These are phyloP conservation scores for Solanum ahanhuiri DNA, from an alignment of 257 asterid genomes.

Conservation along the genomic window DNA sequence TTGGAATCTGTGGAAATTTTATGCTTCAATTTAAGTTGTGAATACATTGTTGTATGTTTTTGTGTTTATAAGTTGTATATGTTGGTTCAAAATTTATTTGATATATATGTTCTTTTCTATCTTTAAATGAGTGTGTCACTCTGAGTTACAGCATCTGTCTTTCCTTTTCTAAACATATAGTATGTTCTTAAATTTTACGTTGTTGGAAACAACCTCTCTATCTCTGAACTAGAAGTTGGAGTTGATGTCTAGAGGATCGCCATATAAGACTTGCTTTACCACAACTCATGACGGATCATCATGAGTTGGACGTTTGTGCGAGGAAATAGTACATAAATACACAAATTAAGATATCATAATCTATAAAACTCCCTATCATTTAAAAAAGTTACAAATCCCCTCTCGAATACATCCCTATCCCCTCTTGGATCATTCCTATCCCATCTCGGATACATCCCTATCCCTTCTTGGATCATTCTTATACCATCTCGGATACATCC, in stretches of 20 bases:
- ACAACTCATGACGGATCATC: not conserved
- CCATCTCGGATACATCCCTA: too few species aligned
- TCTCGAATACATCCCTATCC: too few species aligned
- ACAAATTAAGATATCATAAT: not conserved
- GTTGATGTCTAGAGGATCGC: not conserved
- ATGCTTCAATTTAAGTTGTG: slow-evolving; percentile 3
- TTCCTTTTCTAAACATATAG: not conserved
- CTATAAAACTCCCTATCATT: too few species aligned
- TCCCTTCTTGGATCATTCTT: not conserved
- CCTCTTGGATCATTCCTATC: too few species aligned
- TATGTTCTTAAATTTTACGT: not conserved
- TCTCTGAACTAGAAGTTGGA: not conserved
- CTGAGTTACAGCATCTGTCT: not conserved
- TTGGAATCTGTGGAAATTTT: not conserved
- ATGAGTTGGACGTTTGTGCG: not conserved
- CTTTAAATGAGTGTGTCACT: not conserved
- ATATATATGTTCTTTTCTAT: not conserved
- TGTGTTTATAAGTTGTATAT: not conserved
- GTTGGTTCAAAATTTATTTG: not conserved
- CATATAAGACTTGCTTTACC: not conserved
- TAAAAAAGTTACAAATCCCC: too few species aligned
- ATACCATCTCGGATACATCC: too few species aligned
- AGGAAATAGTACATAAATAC: not conserved
- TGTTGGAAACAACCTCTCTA: too few species aligned
- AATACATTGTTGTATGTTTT: slow-evolving; percentile 6